Percentiles rank a stretch among this genome's conserved stretches.
Conservation (phyloP, 2,329 filamentous ascomycete genomes). For the Trichoderma hamatum region DNA sequence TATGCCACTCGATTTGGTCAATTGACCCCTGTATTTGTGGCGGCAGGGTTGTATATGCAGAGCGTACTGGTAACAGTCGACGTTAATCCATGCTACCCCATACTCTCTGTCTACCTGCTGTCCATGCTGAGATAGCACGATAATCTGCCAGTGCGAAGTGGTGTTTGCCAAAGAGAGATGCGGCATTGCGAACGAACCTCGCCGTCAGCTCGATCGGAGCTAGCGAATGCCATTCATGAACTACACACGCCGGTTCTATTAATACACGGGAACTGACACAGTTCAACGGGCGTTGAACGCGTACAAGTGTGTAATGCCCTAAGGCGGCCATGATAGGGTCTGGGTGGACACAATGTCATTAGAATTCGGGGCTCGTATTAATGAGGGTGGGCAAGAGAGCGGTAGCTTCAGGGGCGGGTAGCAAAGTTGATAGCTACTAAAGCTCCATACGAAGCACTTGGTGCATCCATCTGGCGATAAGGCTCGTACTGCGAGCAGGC, state of each 20-base stretch:
- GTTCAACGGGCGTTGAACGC: background rate
- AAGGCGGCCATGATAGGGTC: background rate
- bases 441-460: background rate
- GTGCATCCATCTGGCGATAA: background rate
- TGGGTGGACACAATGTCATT: slow-evolving; percentile 14
- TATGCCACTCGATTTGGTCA: slow-evolving; percentile 20
- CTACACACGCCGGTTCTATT: background rate
- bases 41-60: slow-evolving; percentile 1
- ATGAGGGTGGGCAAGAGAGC: slow-evolving; percentile 22
- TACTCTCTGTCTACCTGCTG: background rate
- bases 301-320: background rate
- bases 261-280: background rate
- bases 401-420: slow-evolving; percentile 19
- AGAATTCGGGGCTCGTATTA: slow-evolving; percentile 21
- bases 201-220: background rate
- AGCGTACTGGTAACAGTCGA: background rate
- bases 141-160: background rate
- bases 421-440: background rate
- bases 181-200: background rate
- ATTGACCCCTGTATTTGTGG: slow-evolving; percentile 18
- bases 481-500: background rate
- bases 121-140: background rate
- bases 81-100: slow-evolving; percentile 25
- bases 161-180: background rate
- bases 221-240: background rate